Evolutionary conservation across 164 flowering plant genomes (phyloP).

Genomic region (Saururus chinensis): DNA sequence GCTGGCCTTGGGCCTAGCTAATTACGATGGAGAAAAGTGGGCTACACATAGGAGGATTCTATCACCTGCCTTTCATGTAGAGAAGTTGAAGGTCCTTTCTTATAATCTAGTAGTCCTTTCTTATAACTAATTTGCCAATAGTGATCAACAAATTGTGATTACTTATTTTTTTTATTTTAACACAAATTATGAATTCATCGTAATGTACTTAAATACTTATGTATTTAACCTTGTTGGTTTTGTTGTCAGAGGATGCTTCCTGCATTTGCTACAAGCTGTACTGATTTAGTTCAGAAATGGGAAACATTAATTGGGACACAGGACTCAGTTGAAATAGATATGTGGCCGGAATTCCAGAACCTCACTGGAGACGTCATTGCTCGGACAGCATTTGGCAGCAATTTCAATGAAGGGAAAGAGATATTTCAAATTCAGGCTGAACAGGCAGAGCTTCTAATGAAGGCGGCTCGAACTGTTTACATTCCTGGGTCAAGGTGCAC

Average conservation of each 20-base stretch:
- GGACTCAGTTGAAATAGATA: slow-evolving; percentile 31
- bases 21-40: slow-evolving; percentile 36
- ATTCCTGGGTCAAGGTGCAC: slow-evolving; percentile 40
- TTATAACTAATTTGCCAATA: background rate
- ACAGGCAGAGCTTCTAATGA: slow-evolving; percentile 19
- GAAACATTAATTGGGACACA: slow-evolving; percentile 12
- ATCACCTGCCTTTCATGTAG: slow-evolving; percentile 34
- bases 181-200: no score
- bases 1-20: slow-evolving; percentile 22
- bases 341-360: slow-evolving; percentile 32
- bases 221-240: background rate
- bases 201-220: no score
- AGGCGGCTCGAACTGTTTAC: slow-evolving; percentile 18
- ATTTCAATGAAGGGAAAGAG: slow-evolving; percentile 32
- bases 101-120: background rate
- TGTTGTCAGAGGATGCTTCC: slow-evolving; percentile 30
- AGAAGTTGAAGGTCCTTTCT: slow-evolving; percentile 31
- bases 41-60: slow-evolving; percentile 27
- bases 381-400: slow-evolving; percentile 46
- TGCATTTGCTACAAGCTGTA: slow-evolving; percentile 22
- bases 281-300: slow-evolving; percentile 28
- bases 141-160: background rate
- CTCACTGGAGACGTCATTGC: slow-evolving; percentile 38
- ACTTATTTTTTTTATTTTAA: no score
- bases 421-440: slow-evolving; percentile 41